phyloP scores from a whole-genome alignment of 495 filamentous ascomycete species.

The Amorphotheca resinae region DNA sequence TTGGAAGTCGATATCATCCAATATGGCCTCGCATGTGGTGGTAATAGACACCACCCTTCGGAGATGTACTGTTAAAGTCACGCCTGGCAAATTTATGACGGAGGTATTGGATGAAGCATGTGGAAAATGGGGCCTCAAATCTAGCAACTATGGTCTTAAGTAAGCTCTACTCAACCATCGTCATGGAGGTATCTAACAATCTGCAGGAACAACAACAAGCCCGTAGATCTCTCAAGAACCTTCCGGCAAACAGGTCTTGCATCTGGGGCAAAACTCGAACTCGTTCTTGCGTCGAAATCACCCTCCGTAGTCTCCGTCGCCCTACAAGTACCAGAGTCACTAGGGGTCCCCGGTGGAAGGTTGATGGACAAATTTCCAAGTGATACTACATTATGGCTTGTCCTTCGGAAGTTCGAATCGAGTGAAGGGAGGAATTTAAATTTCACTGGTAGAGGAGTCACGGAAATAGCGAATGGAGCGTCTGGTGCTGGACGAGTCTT shows the following conservation, averaged over 20 bases:
- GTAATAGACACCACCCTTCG: constrained; percentile 68
- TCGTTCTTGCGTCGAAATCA: constrained; percentile 71
- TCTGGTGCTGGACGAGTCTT: constrained; percentile 62
- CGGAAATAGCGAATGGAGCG: constrained; percentile 37
- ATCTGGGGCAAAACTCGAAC: constrained; percentile 82
- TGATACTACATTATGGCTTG: constrained; percentile 72
- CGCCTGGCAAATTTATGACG: constrained; percentile 61
- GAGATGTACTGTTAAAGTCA: constrained; percentile 68
- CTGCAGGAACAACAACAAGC: constrained; percentile 53
- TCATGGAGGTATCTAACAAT: constrained; percentile 6
- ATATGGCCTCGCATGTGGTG: constrained; percentile 80
- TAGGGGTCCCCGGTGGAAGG: constrained; percentile 42
- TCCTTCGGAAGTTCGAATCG: constrained; percentile 79
- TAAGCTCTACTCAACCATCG: constrained; percentile 25
- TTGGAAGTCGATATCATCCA: too few relatives aligned
- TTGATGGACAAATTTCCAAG: constrained; percentile 73
- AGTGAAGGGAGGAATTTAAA: constrained; percentile 49
- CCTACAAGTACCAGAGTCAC: constrained; percentile 59
- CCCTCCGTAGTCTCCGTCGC: constrained; percentile 76
- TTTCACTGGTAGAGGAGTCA: constrained; percentile 66
- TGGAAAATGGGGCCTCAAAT: constrained; percentile 54
- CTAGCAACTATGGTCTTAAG: constrained; percentile 74
- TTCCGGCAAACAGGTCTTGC: constrained; percentile 78
- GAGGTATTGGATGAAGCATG: constrained; percentile 84
- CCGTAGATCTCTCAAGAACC: constrained; percentile 69